phyloP scores from a whole-genome alignment of 768 basidiomycete species.

The Serendipita sp. region DNA sequence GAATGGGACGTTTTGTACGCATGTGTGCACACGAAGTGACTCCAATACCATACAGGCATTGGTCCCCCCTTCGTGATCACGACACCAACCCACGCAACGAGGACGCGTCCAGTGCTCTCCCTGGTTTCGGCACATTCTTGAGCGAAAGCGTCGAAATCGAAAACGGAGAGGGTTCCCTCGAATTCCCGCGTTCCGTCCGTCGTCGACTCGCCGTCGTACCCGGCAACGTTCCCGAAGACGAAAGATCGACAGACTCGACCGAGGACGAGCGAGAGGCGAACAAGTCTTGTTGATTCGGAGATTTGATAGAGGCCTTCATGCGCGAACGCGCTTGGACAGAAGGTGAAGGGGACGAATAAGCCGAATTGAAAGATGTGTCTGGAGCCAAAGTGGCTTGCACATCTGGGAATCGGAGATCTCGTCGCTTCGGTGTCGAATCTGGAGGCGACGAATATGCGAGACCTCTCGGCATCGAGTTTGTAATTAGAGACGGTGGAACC shows the following conservation, averaged over 20 bases:
- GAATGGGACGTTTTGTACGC: no score
- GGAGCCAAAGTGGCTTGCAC: not conserved
- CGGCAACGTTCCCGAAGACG: not conserved
- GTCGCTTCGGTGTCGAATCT: not conserved
- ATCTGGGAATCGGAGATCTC: not conserved
- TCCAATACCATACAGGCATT: no score
- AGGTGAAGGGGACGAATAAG: constrained; percentile 1
- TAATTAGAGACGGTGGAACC: not conserved
- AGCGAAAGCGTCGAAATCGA: constrained; percentile 1
- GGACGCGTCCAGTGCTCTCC: not conserved
- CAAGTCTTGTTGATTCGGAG: not conserved
- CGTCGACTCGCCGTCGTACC: not conserved
- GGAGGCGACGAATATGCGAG: not conserved
- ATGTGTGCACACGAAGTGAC: no score
- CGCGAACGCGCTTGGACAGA: constrained; percentile 6
- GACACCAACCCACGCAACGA: not conserved
- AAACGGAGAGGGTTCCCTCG: not conserved
- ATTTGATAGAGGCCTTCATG: not conserved
- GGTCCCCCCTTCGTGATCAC: no score
- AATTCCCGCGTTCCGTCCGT: not conserved
- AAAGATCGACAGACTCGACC: not conserved
- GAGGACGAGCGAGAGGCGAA: constrained; percentile 1
- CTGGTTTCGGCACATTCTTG: constrained; percentile 3
- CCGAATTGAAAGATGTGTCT: not conserved
- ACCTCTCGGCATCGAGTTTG: not conserved